A percentile compares a stretch with the other conserved stretches of the same genome.
phyloP scores from a whole-genome alignment of 208 protist species.

The Angomonas deanei region DNA sequence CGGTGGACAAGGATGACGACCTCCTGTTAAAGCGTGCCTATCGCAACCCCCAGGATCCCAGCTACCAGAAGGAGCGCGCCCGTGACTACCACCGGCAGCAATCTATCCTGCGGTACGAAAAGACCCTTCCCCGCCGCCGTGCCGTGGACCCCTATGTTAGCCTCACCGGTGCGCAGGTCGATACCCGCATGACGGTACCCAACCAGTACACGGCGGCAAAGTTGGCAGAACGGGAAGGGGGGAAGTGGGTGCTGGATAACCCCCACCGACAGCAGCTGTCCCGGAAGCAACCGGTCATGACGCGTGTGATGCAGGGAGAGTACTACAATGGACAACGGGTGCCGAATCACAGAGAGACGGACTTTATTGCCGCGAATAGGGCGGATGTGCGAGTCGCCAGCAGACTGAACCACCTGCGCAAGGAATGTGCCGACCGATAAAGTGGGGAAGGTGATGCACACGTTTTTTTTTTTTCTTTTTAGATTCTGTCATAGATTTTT shows the following conservation, averaged over 20 bases:
- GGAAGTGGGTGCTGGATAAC: constrained; percentile 65
- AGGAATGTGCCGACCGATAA: too few relatives aligned
- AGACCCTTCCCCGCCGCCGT: constrained; percentile 53
- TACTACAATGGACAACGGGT: constrained; percentile 32
- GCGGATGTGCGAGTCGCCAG: constrained; percentile 49
- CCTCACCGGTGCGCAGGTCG: constrained; percentile 46
- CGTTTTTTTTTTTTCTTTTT: too few relatives aligned
- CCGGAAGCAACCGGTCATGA: constrained; percentile 70
- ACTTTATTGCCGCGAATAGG: constrained; percentile 30
- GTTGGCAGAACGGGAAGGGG: constrained; percentile 25
- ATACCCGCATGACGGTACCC: constrained; percentile 22
- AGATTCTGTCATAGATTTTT: too few relatives aligned
- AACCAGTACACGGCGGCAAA: constrained; percentile 34
- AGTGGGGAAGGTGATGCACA: too few relatives aligned
- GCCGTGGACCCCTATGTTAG: constrained; percentile 48
- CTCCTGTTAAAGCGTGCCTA: background rate
- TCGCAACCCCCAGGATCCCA: background rate
- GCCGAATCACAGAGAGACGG: constrained; percentile 3
- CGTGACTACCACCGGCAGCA: constrained; percentile 24
- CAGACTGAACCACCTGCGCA: constrained; percentile 24
- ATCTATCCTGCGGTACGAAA: constrained; percentile 66
- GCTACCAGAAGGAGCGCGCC: background rate
- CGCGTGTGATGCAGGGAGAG: constrained; percentile 66
- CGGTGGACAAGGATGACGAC: background rate
- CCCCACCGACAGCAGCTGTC: constrained; percentile 58